Conservation (phyloP, 495 filamentous ascomycete species). For the Trichoderma gamsii region DNA sequence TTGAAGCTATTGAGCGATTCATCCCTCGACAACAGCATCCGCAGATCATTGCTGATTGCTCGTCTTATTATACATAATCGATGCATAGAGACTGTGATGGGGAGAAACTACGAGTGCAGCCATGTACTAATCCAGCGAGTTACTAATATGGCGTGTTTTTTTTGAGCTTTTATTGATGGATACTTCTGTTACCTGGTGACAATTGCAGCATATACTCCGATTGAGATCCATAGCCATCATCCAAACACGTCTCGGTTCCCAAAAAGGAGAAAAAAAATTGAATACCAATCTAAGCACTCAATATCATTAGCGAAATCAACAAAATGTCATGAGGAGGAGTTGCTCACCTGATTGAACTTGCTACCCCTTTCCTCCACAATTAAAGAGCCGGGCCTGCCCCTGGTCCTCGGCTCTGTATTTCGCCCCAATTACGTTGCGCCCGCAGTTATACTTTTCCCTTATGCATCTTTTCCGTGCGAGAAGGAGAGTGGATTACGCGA, state of each 20-base stretch:
- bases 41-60: too few relatives aligned
- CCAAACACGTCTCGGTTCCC: not conserved
- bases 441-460: not conserved
- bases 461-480: not conserved
- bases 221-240: not conserved
- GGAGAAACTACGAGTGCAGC: not conserved
- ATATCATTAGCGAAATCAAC: not conserved
- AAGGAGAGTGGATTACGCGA: slow-evolving; percentile 30
- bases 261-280: not conserved
- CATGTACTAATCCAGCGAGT: not conserved
- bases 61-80: not conserved
- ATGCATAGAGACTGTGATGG: not conserved
- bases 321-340: not conserved
- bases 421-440: not conserved
- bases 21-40: too few relatives aligned
- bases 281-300: not conserved
- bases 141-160: not conserved
- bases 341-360: slow-evolving; percentile 7
- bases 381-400: slow-evolving; percentile 4
- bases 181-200: not conserved
- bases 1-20: too few relatives aligned
- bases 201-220: not conserved
- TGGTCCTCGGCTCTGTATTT: not conserved
- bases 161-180: not conserved
- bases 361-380: slow-evolving; percentile 18